Base-by-base conservation (phyloP, 345 rosid species). In the Populus davidiana region DNA sequence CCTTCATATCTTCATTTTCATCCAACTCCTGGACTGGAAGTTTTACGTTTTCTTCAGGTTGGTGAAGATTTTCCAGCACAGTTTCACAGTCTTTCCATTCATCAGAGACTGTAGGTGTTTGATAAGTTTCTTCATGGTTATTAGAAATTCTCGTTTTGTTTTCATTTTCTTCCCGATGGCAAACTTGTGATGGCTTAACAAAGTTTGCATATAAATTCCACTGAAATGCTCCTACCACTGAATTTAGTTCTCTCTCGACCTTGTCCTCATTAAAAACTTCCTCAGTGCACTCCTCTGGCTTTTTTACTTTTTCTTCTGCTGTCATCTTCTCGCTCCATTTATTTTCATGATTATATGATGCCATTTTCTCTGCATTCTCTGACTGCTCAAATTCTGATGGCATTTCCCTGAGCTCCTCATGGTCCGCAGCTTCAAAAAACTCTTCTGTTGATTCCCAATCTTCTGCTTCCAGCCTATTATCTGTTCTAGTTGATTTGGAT, bases 281-380 rank as follows among this genome's bases (percentile, higher is more conserved):
- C 72, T 77, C 85, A 56, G 12, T 0, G 29, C 76, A 64, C 76
- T 47, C 81, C 71, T 79, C 84, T 76, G 81, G 77, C 63, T 83
- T 81, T 71, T 84, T 86, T 31, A 77, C 33, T 16, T 61, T 80
- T 69, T 81, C 82, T 52, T 29, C 47, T 38, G 52, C 59, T 38
- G 52, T 75, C 69, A 56, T 61, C 66, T 39, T 82, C 85, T 77
- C 79, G 77, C 77, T 73, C 69, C 68, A 76, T 80, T 83, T 82
- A 75, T 4, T 49, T 33, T 77, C 85, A 75, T 79, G 65, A 29
- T 41, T 41, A 63, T 74, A 77, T 43, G 73, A 71, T 23, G n/a
- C 77, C 83, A 72, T 77, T 79, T 89, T 81, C 41, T 79, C 72
- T 71, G 70, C 86, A 36, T 75, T 76, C 72, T 81, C 88, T 74